Conservation (phyloP, 495 filamentous ascomycete genomes). For the Cercophora scortea region DNA sequence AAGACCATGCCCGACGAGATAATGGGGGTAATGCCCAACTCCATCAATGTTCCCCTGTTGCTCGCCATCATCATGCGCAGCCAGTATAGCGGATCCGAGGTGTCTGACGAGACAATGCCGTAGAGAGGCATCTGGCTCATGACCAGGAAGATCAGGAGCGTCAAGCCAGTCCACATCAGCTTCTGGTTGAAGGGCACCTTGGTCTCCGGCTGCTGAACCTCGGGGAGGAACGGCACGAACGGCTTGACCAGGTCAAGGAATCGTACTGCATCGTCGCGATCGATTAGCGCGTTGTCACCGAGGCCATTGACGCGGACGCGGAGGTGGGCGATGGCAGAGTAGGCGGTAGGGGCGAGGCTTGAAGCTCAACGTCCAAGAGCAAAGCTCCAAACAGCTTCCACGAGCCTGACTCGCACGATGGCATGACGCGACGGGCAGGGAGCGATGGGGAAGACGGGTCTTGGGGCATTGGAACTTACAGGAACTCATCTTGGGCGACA, state of each 20-base stretch:
- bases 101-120: slow-evolving; percentile 93
- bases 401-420: slow-evolving; percentile 5
- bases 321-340: no score
- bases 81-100: slow-evolving; percentile 98
- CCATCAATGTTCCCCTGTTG: slow-evolving; percentile 98
- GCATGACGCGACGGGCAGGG: slow-evolving; percentile 32
- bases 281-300: slow-evolving; percentile 21
- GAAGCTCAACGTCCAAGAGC: no score
- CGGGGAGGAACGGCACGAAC: slow-evolving; percentile 96
- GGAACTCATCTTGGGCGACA: slow-evolving; percentile 49
- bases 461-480: slow-evolving; percentile 35
- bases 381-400: neutral
- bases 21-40: slow-evolving; percentile 97
- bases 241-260: slow-evolving; percentile 99
- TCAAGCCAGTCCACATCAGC: slow-evolving; percentile 99
- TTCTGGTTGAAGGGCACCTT: slow-evolving; percentile 98
- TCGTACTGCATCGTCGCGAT: slow-evolving; percentile 57
- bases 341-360: no score
- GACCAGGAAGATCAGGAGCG: slow-evolving; percentile 95
- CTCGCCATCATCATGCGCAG: slow-evolving; percentile 99
- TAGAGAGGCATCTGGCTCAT: slow-evolving; percentile 99
- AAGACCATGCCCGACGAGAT: slow-evolving; percentile 99
- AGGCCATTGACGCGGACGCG: no score
- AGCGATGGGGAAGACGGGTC: slow-evolving; percentile 10
- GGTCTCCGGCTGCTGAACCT: slow-evolving; percentile 94